Evolutionary conservation across 2,329 filamentous ascomycete genomes (phyloP).

Genomic region (Trichoderma endophyticum): DNA sequence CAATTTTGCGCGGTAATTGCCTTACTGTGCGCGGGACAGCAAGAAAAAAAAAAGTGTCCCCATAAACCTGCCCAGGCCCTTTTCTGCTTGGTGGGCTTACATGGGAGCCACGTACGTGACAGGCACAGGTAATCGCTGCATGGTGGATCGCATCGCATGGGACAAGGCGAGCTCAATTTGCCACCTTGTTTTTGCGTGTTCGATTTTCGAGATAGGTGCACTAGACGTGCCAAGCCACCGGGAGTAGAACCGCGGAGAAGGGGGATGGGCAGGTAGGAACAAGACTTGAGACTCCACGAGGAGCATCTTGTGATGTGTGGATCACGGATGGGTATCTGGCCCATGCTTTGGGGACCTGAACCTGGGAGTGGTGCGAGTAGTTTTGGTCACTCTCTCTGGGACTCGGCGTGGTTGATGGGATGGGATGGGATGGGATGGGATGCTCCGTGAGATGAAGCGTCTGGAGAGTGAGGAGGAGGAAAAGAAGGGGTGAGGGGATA

Average conservation of each 20-base stretch:
- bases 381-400: neutral
- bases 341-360: neutral
- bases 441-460: neutral
- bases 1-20: neutral
- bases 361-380: neutral
- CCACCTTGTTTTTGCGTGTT: neutral
- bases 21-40: neutral
- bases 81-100: neutral
- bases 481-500: neutral
- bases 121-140: neutral
- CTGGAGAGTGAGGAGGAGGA: neutral
- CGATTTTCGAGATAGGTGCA: neutral
- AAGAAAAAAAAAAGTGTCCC: neutral
- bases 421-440: neutral
- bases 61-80: neutral
- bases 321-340: neutral
- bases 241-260: neutral
- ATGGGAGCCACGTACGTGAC: neutral
- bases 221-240: neutral
- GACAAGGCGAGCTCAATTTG: neutral
- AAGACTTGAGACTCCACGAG: neutral
- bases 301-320: slow-evolving; percentile 5
- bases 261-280: neutral
- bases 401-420: neutral
- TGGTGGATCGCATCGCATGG: neutral